phyloP scores from a whole-genome alignment of 2,329 filamentous ascomycete species.

The Claviceps fusiformis region DNA sequence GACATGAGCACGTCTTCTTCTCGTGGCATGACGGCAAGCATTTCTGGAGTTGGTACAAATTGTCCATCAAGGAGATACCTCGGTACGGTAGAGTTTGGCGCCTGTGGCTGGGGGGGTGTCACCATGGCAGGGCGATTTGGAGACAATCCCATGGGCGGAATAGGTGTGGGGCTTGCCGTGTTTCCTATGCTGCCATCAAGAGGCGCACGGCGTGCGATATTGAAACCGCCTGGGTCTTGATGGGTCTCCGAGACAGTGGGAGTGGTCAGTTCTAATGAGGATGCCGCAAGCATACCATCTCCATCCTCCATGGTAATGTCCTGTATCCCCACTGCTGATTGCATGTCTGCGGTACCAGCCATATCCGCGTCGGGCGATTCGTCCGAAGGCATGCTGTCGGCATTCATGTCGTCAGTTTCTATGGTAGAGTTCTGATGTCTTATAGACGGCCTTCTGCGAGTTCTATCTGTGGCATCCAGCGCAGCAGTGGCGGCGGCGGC shows the following conservation, averaged over 20 bases:
- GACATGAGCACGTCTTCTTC: conserved; percentile 99
- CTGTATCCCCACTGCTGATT: conserved; percentile 71
- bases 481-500: conserved; percentile 30
- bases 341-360: conserved; percentile 66
- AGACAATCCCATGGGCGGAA: conserved; percentile 58
- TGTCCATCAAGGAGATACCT: conserved; percentile 68
- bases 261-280: conserved; percentile 60
- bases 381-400: conserved; percentile 71
- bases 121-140: conserved; percentile 57
- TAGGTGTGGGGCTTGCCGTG: conserved; percentile 50
- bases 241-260: conserved; percentile 66
- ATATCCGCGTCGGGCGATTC: conserved; percentile 65
- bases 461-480: conserved; percentile 34
- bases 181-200: conserved; percentile 78
- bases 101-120: conserved; percentile 59
- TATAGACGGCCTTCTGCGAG: conserved; percentile 67
- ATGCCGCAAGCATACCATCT: conserved; percentile 63
- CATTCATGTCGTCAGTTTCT: conserved; percentile 74
- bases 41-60: conserved; percentile 53
- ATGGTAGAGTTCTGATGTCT: conserved; percentile 84
- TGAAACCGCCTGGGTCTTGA: conserved; percentile 79
- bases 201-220: conserved; percentile 75
- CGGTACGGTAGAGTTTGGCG: conserved; percentile 59
- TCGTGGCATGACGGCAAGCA: conserved; percentile 82
- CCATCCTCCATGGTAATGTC: conserved; percentile 69